Evolutionary conservation across 2,329 filamentous ascomycete genomes (phyloP).

Genomic region (Trichoderma koningiopsis): DNA sequence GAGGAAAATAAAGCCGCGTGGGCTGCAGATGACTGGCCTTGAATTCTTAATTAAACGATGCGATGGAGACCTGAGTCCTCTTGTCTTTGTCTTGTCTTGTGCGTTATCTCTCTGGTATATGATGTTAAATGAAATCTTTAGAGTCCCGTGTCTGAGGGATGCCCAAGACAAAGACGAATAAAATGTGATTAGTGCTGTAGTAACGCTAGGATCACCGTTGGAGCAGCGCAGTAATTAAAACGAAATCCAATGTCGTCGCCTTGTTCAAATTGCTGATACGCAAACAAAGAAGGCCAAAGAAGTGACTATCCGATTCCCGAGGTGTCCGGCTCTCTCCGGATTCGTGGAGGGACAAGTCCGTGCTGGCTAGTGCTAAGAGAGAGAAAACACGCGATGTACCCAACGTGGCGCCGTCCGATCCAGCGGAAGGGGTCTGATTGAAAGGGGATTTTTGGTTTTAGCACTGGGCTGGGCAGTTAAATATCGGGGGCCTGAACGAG

Average conservation of each 20-base stretch:
- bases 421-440: conserved; percentile 25
- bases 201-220: not conserved
- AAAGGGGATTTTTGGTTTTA: not conserved
- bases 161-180: conserved; percentile 4
- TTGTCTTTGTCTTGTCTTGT: not conserved
- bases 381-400: conserved; percentile 1
- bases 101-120: not conserved
- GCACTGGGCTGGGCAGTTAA: not conserved
- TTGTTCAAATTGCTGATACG: not conserved
- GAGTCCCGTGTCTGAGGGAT: conserved; percentile 18
- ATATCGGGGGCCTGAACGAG: conserved; percentile 14
- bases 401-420: conserved; percentile 28
- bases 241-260: not conserved
- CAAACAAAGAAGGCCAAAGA: not conserved
- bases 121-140: not conserved
- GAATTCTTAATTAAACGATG: conserved; percentile 17
- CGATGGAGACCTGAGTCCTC: not conserved
- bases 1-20: not conserved
- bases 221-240: not conserved
- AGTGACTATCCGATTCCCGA: not conserved
- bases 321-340: conserved; percentile 5
- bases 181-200: not conserved
- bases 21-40: conserved; percentile 21
- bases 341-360: conserved; percentile 10
- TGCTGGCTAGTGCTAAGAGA: not conserved